Conservation (phyloP, 169 alveolate genomes). For the Plasmodium relictum region DNA sequence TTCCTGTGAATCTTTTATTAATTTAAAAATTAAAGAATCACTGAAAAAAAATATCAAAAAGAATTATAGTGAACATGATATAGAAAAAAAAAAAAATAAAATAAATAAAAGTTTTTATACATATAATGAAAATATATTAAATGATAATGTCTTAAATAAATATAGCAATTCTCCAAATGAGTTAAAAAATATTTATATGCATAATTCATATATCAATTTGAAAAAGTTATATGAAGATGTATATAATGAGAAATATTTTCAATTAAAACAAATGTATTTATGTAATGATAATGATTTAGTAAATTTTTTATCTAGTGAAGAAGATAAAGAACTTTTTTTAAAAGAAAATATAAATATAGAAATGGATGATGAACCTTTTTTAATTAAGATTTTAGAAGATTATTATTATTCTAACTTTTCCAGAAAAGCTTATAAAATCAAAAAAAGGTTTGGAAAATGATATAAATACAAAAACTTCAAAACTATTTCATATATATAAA, state of each 20-base stretch:
- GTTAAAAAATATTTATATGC: background rate
- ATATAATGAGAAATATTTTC: slow-evolving; percentile 12
- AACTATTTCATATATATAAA: too few relatives aligned
- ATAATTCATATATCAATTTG: background rate
- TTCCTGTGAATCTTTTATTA: too few relatives aligned
- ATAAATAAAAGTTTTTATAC: too few relatives aligned
- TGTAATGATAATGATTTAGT: slow-evolving; percentile 25
- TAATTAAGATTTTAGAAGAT: slow-evolving; percentile 19
- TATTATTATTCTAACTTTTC: slow-evolving; percentile 19
- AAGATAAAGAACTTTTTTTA: slow-evolving; percentile 9
- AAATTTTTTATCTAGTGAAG: slow-evolving; percentile 20
- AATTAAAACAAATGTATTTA: slow-evolving; percentile 16
- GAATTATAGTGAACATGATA: too few relatives aligned
- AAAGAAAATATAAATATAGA: slow-evolving; percentile 28
- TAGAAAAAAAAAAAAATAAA: too few relatives aligned
- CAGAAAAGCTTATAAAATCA: slow-evolving; percentile 7
- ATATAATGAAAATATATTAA: too few relatives aligned
- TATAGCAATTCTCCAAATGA: slow-evolving; percentile 2
- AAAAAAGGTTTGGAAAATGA: background rate
- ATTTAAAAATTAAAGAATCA: too few relatives aligned
- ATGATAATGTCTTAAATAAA: background rate
- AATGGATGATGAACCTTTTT: slow-evolving; percentile 2
- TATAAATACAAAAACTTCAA: background rate
- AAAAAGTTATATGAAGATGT: slow-evolving; percentile 25
- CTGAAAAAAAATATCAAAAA: too few relatives aligned